Evolutionary conservation across 257 asterid genomes (phyloP), one percentile per base, ranked within the genome.

Genomic region (Paraleonurus japonicus): DNA sequence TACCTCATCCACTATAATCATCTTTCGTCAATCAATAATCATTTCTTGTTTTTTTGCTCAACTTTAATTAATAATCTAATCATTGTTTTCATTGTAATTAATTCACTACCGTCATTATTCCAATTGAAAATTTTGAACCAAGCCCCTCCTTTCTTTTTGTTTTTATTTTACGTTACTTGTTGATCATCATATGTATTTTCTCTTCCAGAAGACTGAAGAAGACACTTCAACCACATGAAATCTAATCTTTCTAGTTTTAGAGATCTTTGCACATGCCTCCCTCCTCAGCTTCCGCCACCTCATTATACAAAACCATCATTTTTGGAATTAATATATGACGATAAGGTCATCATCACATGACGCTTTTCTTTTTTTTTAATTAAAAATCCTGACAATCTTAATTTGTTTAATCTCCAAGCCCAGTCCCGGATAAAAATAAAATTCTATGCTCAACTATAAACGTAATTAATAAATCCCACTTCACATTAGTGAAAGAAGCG

Each of bases 141-240:
- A 37, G 9, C 2, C 0, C 3, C 15, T 10, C 45, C 0, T 37
- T 32, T 0, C 0, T 37, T 8, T 0, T 37, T 9, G 2, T 2
- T 37, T 37, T 10, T 9, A 9, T 8, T 37, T 8, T 10, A 37
- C 45, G 3, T 37, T 10, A 37, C 13, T 37, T 10, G n/a, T 41
- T 41, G 4, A 41, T 11, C n/a, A 41, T 11, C 37, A 32, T 32
- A 32, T 4, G n/a, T n/a, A n/a, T n/a, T 39, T 39, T 41, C 5
- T 39, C n/a, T 41, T 12, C n/a, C 4, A 12, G 48, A 41, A 41
- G 16, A 17, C 27, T n/a, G 27, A 67, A 58, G 39, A 64, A n/a
- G n/a, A n/a, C n/a, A n/a, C n/a, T n/a, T 32, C 39, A 45, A 58
- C 66, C 85, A 81, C 75, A 60, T 73, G 80, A 70, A 74, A 77